Evolutionary conservation across 2,329 filamentous ascomycete species (phyloP).

Genomic region (Alternaria metachromatica): DNA sequence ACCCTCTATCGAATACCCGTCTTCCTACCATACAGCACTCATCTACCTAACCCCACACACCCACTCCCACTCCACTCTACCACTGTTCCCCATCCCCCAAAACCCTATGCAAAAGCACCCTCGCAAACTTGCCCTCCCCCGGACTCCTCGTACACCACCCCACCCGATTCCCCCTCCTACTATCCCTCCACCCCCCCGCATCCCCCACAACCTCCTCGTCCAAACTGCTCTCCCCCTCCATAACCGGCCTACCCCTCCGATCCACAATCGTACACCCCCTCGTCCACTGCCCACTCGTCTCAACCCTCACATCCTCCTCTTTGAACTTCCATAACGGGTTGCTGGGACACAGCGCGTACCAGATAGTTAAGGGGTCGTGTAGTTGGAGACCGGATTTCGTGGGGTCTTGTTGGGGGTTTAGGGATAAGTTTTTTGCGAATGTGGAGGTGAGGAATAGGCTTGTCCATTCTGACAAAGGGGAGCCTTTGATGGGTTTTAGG

Average conservation of each 20-base stretch:
- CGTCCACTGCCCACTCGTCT: constrained; percentile 93
- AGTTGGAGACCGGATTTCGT: constrained; percentile 51
- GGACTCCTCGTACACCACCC: constrained; percentile 74
- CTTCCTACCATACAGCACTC: neutral
- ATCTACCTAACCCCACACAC: neutral
- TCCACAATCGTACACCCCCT: constrained; percentile 89
- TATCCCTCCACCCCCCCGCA: constrained; percentile 76
- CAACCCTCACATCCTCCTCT: constrained; percentile 81
- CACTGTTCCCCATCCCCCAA: constrained; percentile 56
- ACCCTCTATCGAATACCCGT: neutral
- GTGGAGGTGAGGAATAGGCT: constrained; percentile 55
- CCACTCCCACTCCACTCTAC: neutral
- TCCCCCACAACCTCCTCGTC: constrained; percentile 68
- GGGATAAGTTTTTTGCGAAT: constrained; percentile 53
- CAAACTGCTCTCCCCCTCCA: constrained; percentile 40
- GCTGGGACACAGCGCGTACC: constrained; percentile 40
- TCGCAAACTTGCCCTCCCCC: constrained; percentile 70
- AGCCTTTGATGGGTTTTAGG: constrained; percentile 35
- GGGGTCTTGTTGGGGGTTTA: constrained; percentile 46
- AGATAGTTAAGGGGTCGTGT: constrained; percentile 55
- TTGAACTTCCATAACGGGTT: constrained; percentile 45
- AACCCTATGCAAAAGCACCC: constrained; percentile 68
- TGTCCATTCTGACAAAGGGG: constrained; percentile 56
- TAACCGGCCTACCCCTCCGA: constrained; percentile 66
- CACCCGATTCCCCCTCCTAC: constrained; percentile 78